Evolutionary conservation across 257 asterid species (phyloP).

Genomic region (Salvia splendens): DNA sequence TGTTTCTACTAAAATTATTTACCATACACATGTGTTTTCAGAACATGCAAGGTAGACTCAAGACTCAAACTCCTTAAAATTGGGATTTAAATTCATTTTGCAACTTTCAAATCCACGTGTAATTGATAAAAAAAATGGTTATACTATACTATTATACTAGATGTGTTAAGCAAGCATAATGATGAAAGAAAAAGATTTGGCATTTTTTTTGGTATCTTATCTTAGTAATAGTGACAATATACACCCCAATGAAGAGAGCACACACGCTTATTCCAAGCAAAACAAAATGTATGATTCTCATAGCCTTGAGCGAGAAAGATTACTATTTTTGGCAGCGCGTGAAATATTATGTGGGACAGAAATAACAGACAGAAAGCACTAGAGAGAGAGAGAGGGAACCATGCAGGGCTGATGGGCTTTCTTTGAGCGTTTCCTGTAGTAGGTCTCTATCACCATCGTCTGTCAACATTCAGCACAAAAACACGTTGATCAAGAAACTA

Average conservation of each 20-base stretch:
- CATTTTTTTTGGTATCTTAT: neutral
- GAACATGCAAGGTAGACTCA: neutral
- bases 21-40: constrained; percentile 20
- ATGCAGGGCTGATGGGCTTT: constrained; percentile 39
- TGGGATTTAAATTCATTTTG: no score
- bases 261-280: constrained; percentile 3
- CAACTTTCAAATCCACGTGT: no score
- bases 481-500: neutral
- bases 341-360: no score
- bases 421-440: constrained; percentile 61
- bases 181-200: constrained; percentile 1
- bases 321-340: constrained; percentile 10
- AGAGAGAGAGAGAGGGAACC: constrained; percentile 39
- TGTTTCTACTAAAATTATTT: constrained; percentile 15
- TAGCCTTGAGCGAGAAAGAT: no score
- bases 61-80: no score
- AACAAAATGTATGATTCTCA: neutral
- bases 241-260: neutral
- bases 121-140: no score
- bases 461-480: constrained; percentile 29
- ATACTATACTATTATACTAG: no score
- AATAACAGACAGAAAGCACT: constrained; percentile 41
- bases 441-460: constrained; percentile 61
- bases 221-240: neutral
- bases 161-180: neutral